A percentile compares a stretch with the other conserved stretches of the same genome.
Conservation (phyloP, 345 rosid species). For the Anacardium occidentale region DNA sequence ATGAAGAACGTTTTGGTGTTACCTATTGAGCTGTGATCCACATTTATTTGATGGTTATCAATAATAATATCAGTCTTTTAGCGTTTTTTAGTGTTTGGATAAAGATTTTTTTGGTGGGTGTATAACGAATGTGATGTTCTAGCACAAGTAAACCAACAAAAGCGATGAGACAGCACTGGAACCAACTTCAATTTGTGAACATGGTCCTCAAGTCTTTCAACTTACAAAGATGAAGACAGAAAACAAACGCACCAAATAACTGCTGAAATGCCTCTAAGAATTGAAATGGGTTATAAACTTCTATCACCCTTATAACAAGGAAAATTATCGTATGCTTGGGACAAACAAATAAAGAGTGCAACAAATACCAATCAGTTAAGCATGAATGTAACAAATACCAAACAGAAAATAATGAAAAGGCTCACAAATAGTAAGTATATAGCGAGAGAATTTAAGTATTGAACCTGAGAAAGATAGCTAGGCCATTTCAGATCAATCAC, state of each 20-base stretch:
- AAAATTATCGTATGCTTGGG: neutral
- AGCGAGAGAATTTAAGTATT: neutral
- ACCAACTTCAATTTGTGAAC: neutral
- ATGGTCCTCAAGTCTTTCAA: neutral
- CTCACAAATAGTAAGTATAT: no score
- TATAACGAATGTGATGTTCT: neutral
- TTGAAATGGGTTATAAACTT: neutral
- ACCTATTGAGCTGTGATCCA: constrained; percentile 15
- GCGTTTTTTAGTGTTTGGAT: neutral
- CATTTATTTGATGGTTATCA: constrained; percentile 25
- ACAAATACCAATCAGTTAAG: neutral
- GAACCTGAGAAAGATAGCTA: neutral
- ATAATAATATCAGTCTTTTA: constrained; percentile 15
- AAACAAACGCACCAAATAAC: constrained; percentile 8
- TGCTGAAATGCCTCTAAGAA: constrained; percentile 3
- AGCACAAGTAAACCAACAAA: neutral
- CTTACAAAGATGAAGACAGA: no score
- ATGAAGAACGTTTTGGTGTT: constrained; percentile 8
- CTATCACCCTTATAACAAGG: no score
- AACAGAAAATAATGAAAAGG: neutral
- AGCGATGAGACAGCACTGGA: neutral
- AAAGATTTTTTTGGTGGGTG: constrained; percentile 1
- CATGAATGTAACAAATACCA: neutral
- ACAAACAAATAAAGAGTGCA: neutral
- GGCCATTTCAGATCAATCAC: neutral